These are phyloP conservation scores for Microascus cirrosus DNA, from an alignment of 2,329 filamentous ascomycete species.

Conservation along the genomic window DNA sequence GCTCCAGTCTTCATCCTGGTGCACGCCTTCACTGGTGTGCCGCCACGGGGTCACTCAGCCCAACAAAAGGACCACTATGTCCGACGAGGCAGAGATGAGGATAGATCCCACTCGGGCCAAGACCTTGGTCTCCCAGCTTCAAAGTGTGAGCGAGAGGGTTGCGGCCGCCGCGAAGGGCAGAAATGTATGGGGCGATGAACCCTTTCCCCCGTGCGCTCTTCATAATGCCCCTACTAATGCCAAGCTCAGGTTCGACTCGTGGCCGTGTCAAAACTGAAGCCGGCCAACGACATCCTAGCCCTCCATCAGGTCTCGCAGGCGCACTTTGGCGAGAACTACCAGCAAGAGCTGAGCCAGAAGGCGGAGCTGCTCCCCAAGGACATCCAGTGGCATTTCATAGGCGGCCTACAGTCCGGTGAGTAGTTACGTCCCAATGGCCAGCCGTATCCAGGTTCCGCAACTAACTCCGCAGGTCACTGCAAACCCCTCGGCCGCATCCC, in stretches of 20 bases:
- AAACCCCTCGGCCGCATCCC: slow-evolving; percentile 75
- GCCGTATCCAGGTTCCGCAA: background rate
- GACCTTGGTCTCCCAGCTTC: slow-evolving; percentile 50
- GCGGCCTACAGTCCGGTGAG: slow-evolving; percentile 67
- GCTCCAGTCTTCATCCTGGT: background rate
- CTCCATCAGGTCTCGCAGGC: slow-evolving; percentile 57
- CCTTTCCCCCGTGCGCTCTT: background rate
- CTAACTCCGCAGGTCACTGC: slow-evolving; percentile 61
- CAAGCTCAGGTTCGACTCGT: slow-evolving; percentile 63
- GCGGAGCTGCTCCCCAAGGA: slow-evolving; percentile 62
- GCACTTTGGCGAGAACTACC: slow-evolving; percentile 97
- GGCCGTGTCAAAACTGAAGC: slow-evolving; percentile 93
- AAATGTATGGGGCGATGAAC: slow-evolving; percentile 32
- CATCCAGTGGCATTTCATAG: slow-evolving; percentile 95
- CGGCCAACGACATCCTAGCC: slow-evolving; percentile 78
- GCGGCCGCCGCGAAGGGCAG: slow-evolving; percentile 38
- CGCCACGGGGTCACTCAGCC: background rate
- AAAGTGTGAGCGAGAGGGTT: slow-evolving; percentile 47
- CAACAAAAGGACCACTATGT: background rate
- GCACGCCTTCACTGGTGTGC: background rate
- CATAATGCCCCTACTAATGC: background rate
- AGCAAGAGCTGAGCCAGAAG: slow-evolving; percentile 82
- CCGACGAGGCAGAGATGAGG: slow-evolving; percentile 38
- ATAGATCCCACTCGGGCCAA: slow-evolving; percentile 50
- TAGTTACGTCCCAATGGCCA: background rate